Evolutionary conservation across 2,329 filamentous ascomycete species (phyloP).

Genomic region (Parascedosporium putredinis): DNA sequence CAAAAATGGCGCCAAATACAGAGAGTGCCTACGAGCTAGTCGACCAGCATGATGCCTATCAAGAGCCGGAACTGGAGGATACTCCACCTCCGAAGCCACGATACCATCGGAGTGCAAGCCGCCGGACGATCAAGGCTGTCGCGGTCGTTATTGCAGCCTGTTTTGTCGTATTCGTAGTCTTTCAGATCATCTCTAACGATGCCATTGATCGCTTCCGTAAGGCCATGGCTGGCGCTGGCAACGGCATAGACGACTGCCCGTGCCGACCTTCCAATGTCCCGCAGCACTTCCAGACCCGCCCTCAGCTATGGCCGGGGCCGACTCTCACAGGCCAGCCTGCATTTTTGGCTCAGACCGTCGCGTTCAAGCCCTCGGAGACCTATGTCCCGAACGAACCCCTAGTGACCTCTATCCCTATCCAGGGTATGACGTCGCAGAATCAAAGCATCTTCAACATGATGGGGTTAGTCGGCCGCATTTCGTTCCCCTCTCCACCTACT

Average conservation of each 20-base stretch:
- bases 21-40: conserved; percentile 6
- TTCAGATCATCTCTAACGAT: conserved; percentile 7
- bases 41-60: background rate
- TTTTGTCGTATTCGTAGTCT: conserved; percentile 4
- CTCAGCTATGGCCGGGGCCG: conserved; percentile 51
- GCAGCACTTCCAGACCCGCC: conserved; percentile 53
- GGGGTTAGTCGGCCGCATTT: conserved; percentile 29
- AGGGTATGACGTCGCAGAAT: conserved; percentile 44
- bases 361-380: conserved; percentile 51
- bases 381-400: conserved; percentile 61
- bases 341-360: conserved; percentile 62
- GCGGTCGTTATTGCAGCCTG: conserved; percentile 1
- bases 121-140: conserved; percentile 4
- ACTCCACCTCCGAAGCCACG: background rate
- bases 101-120: background rate
- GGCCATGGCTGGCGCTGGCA: background rate
- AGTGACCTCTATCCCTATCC: conserved; percentile 59
- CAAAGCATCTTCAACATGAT: conserved; percentile 61
- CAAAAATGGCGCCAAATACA: background rate
- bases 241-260: conserved; percentile 14
- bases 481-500: no score
- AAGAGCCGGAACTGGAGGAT: conserved; percentile 1
- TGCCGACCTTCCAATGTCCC: conserved; percentile 34
- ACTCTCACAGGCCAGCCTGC: conserved; percentile 60
- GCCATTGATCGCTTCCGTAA: conserved; percentile 2